Conservation (phyloP, 2,329 filamentous ascomycete species). For the Stachybotrys chlorohalonatus region DNA sequence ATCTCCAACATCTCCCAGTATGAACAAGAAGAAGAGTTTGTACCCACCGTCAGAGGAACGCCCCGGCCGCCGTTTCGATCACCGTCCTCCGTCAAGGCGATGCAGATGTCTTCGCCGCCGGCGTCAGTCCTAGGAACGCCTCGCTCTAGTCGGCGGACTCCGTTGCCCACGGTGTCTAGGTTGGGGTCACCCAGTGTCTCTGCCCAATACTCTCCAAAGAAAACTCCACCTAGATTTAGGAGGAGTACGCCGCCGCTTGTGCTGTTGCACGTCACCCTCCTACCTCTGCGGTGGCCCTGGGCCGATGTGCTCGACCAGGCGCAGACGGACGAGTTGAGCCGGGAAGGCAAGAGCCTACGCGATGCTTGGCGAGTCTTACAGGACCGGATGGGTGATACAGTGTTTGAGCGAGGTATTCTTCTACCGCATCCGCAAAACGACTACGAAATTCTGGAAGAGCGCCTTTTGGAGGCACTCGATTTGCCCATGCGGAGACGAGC, state of each 20-base stretch:
- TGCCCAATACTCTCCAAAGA: conserved; percentile 46
- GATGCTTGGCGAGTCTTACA: conserved; percentile 59
- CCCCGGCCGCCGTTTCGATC: conserved; percentile 59
- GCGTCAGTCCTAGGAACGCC: conserved; percentile 48
- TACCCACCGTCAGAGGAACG: conserved; percentile 47
- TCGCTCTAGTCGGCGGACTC: conserved; percentile 40
- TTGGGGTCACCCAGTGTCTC: conserved; percentile 45
- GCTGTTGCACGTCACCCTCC: conserved; percentile 66
- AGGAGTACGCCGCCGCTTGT: conserved; percentile 57
- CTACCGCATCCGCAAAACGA: conserved; percentile 72
- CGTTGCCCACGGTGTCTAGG: conserved; percentile 41
- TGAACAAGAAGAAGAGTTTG: conserved; percentile 34
- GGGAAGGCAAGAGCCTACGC: conserved; percentile 40
- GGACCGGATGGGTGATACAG: conserved; percentile 62
- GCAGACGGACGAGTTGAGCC: conserved; percentile 29
- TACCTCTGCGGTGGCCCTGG: conserved; percentile 62
- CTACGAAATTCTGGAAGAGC: conserved; percentile 71
- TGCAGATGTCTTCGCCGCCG: conserved; percentile 63
- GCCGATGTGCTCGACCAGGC: conserved; percentile 42
- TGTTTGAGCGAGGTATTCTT: conserved; percentile 64
- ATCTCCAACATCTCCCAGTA: conserved; percentile 45
- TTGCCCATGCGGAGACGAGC: conserved; percentile 56
- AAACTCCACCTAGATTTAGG: conserved; percentile 51
- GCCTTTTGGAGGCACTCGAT: conserved; percentile 66
- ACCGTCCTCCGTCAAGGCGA: conserved; percentile 57